These are phyloP conservation scores for Mortierella sp. DNA, from an alignment of 371 early-diverging fungal species.

Conservation along the genomic window DNA sequence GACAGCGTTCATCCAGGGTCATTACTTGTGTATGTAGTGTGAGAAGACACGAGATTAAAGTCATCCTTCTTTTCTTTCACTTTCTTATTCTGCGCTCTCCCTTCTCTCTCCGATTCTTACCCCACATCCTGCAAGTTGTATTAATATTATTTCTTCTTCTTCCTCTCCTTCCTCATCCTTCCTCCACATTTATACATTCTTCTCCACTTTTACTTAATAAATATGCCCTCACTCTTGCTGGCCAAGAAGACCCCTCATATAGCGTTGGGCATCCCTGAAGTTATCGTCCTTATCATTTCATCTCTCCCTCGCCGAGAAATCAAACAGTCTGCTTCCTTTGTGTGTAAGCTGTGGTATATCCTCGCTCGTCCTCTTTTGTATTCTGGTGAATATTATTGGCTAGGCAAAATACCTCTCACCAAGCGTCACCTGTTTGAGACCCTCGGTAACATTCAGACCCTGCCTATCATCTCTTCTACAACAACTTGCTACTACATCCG, in stretches of 20 bases:
- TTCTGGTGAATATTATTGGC: conserved; percentile 10
- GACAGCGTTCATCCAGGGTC: too few relatives aligned
- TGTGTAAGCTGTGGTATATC: conserved; percentile 21
- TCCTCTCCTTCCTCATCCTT: neutral
- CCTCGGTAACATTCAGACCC: conserved; percentile 4
- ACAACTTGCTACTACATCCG: conserved; percentile 18
- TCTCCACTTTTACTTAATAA: neutral
- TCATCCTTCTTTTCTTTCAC: too few relatives aligned
- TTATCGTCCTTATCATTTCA: conserved; percentile 8
- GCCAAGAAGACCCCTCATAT: conserved; percentile 2
- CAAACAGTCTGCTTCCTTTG: conserved; percentile 2
- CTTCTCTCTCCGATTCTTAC: too few relatives aligned
- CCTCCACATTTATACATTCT: neutral
- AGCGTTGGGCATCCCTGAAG: conserved; percentile 18
- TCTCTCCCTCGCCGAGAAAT: neutral
- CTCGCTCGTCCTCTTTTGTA: conserved; percentile 11
- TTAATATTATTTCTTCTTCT: neutral
- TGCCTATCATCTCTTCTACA: conserved; percentile 19
- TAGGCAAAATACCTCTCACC: conserved; percentile 23
- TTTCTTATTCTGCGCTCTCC: neutral
- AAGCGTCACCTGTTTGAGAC: conserved; percentile 11
- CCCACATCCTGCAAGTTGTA: neutral
- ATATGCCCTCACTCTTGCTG: conserved; percentile 7
- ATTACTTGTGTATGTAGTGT: too few relatives aligned
- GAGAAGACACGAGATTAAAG: too few relatives aligned